A percentile compares a stretch with the other conserved stretches of the same genome.
phyloP scores from a whole-genome alignment of 345 rosid species.

The Linum usitatissimum region DNA sequence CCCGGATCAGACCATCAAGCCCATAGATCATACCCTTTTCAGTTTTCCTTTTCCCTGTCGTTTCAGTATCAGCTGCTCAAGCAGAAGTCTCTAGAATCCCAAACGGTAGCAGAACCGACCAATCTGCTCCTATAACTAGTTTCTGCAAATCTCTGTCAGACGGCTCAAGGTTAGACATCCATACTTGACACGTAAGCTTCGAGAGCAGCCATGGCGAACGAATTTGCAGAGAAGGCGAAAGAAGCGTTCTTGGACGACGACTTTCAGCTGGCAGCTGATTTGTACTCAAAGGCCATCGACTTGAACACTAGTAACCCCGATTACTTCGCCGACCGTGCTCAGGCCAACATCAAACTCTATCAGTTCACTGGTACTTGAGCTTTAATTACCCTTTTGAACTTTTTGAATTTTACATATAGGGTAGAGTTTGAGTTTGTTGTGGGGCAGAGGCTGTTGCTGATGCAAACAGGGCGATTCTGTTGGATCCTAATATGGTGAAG shows the following conservation, averaged over 20 bases:
- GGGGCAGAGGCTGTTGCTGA: conserved; percentile 79
- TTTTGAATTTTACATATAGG: background rate
- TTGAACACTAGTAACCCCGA: conserved; percentile 57
- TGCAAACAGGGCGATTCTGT: conserved; percentile 61
- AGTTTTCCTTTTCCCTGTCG: too few species aligned
- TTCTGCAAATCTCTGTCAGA: too few species aligned
- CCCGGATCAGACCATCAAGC: too few species aligned
- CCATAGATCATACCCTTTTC: too few species aligned
- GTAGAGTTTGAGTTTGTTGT: background rate
- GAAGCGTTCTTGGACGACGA: conserved; percentile 87
- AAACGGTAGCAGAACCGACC: background rate
- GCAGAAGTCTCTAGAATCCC: background rate
- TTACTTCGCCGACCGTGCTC: conserved; percentile 81
- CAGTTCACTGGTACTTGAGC: conserved; percentile 47
- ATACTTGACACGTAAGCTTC: too few species aligned
- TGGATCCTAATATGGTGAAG: conserved; percentile 59
- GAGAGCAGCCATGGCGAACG: conserved; percentile 41
- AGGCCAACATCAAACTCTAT: conserved; percentile 70
- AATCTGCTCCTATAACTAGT: background rate
- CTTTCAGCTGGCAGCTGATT: conserved; percentile 69
- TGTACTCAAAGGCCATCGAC: conserved; percentile 65
- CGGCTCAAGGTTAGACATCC: too few species aligned
- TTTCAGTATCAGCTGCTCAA: too few species aligned
- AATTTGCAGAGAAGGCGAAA: conserved; percentile 58
- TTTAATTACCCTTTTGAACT: background rate